Conservation (phyloP, 2,329 filamentous ascomycete species). For the Claviceps humidiphila region DNA sequence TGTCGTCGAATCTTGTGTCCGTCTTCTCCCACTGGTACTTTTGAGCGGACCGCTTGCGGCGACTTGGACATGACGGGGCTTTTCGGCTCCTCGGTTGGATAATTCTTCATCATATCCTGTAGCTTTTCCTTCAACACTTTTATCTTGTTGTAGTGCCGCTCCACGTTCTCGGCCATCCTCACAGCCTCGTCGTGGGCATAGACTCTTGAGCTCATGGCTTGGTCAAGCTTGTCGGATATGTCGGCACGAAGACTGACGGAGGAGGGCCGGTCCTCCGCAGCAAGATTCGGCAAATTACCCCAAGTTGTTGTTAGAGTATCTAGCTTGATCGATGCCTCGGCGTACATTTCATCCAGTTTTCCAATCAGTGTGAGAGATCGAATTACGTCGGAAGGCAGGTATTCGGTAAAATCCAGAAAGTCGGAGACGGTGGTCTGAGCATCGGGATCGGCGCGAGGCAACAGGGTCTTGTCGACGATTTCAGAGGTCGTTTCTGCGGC, state of each 20-base stretch:
- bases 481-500: slow-evolving; percentile 14
- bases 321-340: slow-evolving; percentile 39
- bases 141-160: slow-evolving; percentile 47
- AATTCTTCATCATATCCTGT: slow-evolving; percentile 46
- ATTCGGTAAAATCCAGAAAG: slow-evolving; percentile 58
- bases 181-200: slow-evolving; percentile 48
- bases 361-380: slow-evolving; percentile 53
- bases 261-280: slow-evolving; percentile 32
- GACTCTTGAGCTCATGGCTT: slow-evolving; percentile 41
- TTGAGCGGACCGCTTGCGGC: slow-evolving; percentile 37
- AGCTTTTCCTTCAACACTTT: slow-evolving; percentile 46
- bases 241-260: slow-evolving; percentile 41
- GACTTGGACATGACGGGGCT: slow-evolving; percentile 39
- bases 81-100: slow-evolving; percentile 39
- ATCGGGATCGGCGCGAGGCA: slow-evolving; percentile 48
- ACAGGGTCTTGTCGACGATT: slow-evolving; percentile 29
- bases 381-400: slow-evolving; percentile 52
- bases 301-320: slow-evolving; percentile 44
- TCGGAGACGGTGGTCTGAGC: slow-evolving; percentile 57
- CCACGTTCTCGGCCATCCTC: slow-evolving; percentile 51
- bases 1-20: slow-evolving; percentile 33
- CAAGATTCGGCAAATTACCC: slow-evolving; percentile 38
- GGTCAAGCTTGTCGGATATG: slow-evolving; percentile 44
- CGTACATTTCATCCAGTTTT: slow-evolving; percentile 47
- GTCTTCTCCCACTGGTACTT: slow-evolving; percentile 31